These are phyloP conservation scores for Fomitopsis betulina DNA, from an alignment of 1,284 basidiomycete species.

Conservation along the genomic window DNA sequence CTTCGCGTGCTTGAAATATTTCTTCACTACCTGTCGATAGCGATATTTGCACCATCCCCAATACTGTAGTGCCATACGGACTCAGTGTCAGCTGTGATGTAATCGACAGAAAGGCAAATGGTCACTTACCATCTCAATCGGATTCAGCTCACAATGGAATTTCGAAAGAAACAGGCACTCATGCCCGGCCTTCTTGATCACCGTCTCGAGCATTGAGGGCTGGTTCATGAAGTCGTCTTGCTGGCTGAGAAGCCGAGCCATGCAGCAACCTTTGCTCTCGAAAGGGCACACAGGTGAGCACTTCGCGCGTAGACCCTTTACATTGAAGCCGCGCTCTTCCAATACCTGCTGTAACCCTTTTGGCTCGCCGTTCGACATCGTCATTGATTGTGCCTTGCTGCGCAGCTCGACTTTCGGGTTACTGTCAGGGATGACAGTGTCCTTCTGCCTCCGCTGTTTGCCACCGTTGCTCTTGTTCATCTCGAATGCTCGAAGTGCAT, in stretches of 20 bases:
- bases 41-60: constrained; percentile 11
- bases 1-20: constrained; percentile 13
- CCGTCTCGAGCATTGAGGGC: constrained; percentile 23
- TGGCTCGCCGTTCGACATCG: too few relatives aligned
- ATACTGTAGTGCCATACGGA: constrained; percentile 3
- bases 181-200: constrained; percentile 17
- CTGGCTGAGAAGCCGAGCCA: constrained; percentile 26
- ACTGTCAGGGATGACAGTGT: too few relatives aligned
- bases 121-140: constrained; percentile 30
- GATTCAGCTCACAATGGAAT: constrained; percentile 24
- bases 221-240: constrained; percentile 33
- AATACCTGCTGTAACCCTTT: too few relatives aligned
- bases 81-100: background rate
- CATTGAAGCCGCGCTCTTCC: constrained; percentile 30
- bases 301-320: constrained; percentile 11
- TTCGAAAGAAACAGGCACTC: constrained; percentile 15
- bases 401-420: too few relatives aligned
- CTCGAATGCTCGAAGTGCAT: too few relatives aligned
- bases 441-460: too few relatives aligned
- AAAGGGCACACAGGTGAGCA: constrained; percentile 27
- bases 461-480: too few relatives aligned
- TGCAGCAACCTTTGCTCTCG: constrained; percentile 27
- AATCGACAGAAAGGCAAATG: too few relatives aligned
- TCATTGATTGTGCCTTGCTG: too few relatives aligned
- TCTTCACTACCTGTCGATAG: constrained; percentile 2